These are phyloP conservation scores for Aspergillus brasiliensis DNA, from an alignment of 2,329 filamentous ascomycete species.

Conservation along the genomic window DNA sequence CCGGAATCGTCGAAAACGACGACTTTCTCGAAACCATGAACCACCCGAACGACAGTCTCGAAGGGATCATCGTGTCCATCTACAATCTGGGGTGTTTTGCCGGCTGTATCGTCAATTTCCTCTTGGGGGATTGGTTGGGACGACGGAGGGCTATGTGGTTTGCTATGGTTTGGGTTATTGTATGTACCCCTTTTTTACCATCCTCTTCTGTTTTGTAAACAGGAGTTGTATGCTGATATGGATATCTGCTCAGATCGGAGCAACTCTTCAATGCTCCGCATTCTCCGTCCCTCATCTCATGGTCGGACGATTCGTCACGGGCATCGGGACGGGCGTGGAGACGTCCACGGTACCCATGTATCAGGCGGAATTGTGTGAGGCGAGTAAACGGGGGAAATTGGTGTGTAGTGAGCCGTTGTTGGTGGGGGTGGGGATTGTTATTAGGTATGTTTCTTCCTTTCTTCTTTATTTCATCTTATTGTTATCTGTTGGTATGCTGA, in stretches of 20 bases:
- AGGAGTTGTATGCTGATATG: neutral
- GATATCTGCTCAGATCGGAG: constrained; percentile 29
- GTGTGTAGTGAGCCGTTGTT: constrained; percentile 45
- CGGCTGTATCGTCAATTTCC: constrained; percentile 37
- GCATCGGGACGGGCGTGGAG: constrained; percentile 53
- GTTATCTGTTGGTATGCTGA: neutral
- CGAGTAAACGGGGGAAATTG: constrained; percentile 44
- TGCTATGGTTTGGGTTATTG: constrained; percentile 38
- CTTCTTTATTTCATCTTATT: neutral
- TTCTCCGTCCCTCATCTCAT: constrained; percentile 37
- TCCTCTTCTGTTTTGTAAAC: too few relatives aligned
- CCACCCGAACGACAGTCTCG: constrained; percentile 39
- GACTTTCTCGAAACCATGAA: constrained; percentile 48
- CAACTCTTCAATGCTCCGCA: constrained; percentile 35
- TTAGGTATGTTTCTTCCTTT: constrained; percentile 22
- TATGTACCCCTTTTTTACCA: constrained; percentile 4
- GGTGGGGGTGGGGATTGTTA: constrained; percentile 41
- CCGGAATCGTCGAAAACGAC: constrained; percentile 50
- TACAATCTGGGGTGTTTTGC: constrained; percentile 49
- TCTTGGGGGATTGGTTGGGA: constrained; percentile 35
- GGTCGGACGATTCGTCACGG: constrained; percentile 53
- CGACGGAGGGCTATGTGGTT: constrained; percentile 37
- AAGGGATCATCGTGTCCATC: constrained; percentile 48
- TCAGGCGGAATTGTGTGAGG: constrained; percentile 49
- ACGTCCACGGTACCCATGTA: constrained; percentile 44